Evolutionary conservation across 73 alveolate genomes (phyloP), one percentile per base, ranked within the genome.

Genomic region (Durusdinium trenchii): DNA sequence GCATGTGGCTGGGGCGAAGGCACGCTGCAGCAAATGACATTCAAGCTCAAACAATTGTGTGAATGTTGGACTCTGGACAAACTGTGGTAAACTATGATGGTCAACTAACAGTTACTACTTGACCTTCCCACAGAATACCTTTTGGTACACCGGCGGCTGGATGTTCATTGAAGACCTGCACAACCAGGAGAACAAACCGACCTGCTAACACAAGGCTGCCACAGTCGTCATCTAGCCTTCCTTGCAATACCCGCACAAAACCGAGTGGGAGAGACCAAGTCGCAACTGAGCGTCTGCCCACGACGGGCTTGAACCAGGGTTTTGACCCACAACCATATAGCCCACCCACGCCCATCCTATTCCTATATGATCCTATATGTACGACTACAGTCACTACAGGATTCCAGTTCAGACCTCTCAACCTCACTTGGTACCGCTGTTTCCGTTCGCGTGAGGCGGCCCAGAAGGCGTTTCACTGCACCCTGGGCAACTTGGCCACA

Each of bases 1-100:
- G 94, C 94, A 84, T 26, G 94, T 84, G 3, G 94, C 76, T 16
- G 94, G 94, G 50, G n/a, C 36, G 0, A 84, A 84, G 94, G 94
- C 94, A 7, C 36, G 64, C 28, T 20, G 9, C 28, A 54, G 64
- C 64, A 20, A 54, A 9, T n/a, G n/a, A n/a, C n/a, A n/a, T n/a
- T n/a, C n/a, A n/a, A n/a, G n/a, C n/a, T n/a, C n/a, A n/a, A n/a
- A n/a, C n/a, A n/a, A n/a, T 5, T 48, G 47, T 47, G 26, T 6
- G 76, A 9, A 5, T 62, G 43, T 57, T 57, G 69, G 69, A 23
- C 32, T 23, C 73, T 32, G 3, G n/a, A 12, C 23, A 23, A 57
- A 23, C 30, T 23, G 18, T 60, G 73, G 6, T 23, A 60, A 60
- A 0, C 73, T 60, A 23, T 60, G 1, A 0, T 1, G 18, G 18